Evolutionary conservation across 345 rosid genomes (phyloP).

Genomic region (Citrus sp.): DNA sequence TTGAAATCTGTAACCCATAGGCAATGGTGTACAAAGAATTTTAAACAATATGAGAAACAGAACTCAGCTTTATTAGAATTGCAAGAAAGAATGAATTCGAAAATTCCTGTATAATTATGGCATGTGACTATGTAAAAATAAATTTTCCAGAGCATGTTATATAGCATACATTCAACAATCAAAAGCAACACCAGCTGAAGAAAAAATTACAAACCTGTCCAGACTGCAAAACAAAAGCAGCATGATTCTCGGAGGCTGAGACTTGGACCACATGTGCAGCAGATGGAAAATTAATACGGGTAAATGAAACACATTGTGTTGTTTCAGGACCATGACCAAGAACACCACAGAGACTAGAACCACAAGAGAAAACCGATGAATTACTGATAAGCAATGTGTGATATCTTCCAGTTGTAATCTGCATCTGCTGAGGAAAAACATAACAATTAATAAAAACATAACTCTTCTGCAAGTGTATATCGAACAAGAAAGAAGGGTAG

Average conservation of each 20-base stretch:
- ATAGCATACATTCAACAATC: background rate
- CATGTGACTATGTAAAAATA: background rate
- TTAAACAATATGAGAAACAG: background rate
- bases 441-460: conserved; percentile 15
- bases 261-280: conserved; percentile 66
- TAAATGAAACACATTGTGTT: conserved; percentile 83
- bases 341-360: conserved; percentile 82
- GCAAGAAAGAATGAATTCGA: background rate
- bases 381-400: conserved; percentile 83
- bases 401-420: conserved; percentile 86
- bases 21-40: background rate
- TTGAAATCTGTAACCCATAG: background rate
- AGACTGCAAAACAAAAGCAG: conserved; percentile 79
- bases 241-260: conserved; percentile 91
- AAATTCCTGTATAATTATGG: background rate
- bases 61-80: background rate
- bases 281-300: conserved; percentile 61
- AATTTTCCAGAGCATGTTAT: background rate
- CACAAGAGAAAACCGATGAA: conserved; percentile 89
- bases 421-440: conserved; percentile 61
- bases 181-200: background rate
- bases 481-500: background rate
- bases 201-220: conserved; percentile 69
- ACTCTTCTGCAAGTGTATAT: conserved; percentile 1
- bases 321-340: conserved; percentile 96